Evolutionary conservation across 208 protist genomes (phyloP).

Genomic region (Leishmania tarentolae): DNA sequence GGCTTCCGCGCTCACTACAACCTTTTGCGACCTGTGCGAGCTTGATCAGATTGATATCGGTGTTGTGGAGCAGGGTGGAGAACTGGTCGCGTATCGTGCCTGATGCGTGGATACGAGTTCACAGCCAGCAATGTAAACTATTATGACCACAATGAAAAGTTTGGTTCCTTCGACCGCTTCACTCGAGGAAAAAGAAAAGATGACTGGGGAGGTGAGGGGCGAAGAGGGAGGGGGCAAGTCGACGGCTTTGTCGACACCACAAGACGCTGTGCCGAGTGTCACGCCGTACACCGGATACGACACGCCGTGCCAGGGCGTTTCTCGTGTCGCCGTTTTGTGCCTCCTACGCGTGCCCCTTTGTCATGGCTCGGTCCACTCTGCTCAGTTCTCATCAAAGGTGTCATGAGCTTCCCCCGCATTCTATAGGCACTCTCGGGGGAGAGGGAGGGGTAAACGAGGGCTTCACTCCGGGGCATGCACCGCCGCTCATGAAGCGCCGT

Average conservation of each 20-base stretch:
- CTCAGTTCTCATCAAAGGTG: not conserved
- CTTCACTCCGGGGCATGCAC: not conserved
- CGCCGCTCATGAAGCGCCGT: not conserved
- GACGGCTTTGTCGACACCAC: not conserved
- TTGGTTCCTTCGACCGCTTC: not conserved
- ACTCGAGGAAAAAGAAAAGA: not conserved
- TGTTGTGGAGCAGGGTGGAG: conserved; percentile 31
- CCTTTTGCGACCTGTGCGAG: conserved; percentile 43
- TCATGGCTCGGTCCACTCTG: not conserved
- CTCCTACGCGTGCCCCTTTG: not conserved
- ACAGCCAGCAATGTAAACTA: not conserved
- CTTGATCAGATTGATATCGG: conserved; percentile 63
- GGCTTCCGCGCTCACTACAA: conserved; percentile 39
- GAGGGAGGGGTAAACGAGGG: not conserved
- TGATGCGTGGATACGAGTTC: not conserved
- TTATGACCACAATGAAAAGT: not conserved
- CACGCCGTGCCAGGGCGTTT: not conserved
- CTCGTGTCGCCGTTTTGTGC: not conserved
- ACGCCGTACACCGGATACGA: not conserved
- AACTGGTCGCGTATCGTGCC: conserved; percentile 23
- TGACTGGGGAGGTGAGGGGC: not conserved
- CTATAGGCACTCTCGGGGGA: not conserved
- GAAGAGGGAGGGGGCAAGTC: not conserved
- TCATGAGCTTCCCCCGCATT: not conserved
- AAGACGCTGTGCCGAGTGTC: not conserved